Evolutionary conservation across 208 protist species (phyloP).

Genomic region (Leishmania turanica): DNA sequence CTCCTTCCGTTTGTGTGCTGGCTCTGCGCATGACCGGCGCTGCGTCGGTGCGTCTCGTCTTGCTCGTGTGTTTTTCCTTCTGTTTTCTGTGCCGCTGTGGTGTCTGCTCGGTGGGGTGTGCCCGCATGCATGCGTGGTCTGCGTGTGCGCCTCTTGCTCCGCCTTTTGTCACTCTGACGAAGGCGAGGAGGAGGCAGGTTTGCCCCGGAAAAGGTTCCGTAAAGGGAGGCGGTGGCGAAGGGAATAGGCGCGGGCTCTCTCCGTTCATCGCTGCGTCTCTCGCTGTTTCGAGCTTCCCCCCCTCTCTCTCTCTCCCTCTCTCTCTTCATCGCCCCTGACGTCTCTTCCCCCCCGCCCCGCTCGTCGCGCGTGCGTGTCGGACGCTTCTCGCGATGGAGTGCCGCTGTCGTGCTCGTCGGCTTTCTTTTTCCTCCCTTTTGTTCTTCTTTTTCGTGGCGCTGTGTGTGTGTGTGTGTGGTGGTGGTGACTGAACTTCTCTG

Average conservation of each 20-base stretch:
- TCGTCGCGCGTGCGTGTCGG: neutral
- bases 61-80: neutral
- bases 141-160: neutral
- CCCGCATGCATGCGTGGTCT: conserved; percentile 1
- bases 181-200: neutral
- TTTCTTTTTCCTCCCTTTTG: neutral
- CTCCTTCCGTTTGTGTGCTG: neutral
- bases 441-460: neutral
- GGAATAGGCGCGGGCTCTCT: no score
- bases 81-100: neutral
- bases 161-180: neutral
- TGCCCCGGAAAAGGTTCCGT: neutral
- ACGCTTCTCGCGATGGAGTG: neutral
- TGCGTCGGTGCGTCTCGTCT: neutral
- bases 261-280: neutral
- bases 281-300: neutral
- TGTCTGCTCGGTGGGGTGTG: neutral
- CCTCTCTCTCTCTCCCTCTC: neutral
- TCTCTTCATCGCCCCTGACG: neutral
- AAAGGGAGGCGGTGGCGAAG: neutral
- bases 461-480: neutral
- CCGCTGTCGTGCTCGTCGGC: neutral
- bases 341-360: no score
- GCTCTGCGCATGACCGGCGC: neutral
- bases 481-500: neutral